Base-by-base conservation (phyloP, 805 yeast species). In the Dipodascopsis tothii region DNA sequence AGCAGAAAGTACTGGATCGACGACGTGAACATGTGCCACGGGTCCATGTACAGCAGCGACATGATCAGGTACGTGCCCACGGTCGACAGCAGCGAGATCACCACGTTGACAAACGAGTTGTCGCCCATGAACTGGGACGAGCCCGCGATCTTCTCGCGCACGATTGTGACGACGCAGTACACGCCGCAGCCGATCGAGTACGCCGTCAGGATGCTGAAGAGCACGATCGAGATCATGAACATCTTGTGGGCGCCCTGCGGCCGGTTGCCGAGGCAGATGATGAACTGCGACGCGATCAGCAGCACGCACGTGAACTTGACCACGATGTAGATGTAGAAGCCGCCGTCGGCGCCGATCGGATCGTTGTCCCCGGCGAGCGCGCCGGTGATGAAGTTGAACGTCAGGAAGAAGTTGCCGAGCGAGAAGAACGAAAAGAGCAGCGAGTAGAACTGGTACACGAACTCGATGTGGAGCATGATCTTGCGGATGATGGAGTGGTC, bases 21-120 rank as follows among this genome's bases (percentile, higher is more conserved):
- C 37, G 95, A 85, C 1, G 96, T 82, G 33, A 92, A 39, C 61
- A 90, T 77, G 60, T 92, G 98, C 96, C 97, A 90, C 57, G 97
- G 97, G 59, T 90, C 97, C 61, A 90, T 61, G 63, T 88, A 90
- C 44, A 90, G 61, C 37, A 90, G 52, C 4, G 96, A 87, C 76
- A 84, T 82, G 52, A 87, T 60, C 0, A 77, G 72, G 60, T 92
- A 92, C 34, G 90, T 69, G 3, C 97, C 98, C 60, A 88, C 88
- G 0, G 99, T 92, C 25, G 97, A 86, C 9, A 82, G 69, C 56
- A 92, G 61, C 1, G 96, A 84, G 4, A 92, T 78, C 36, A 90
- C 80, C 45, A 92, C 80, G 51, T 88, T 84, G 11, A 83, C 69
- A 55, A 85, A 77, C 5, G 77, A 76, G 38, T 69, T 68, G 25